Evolutionary conservation across 495 filamentous ascomycete genomes (phyloP), one percentile per base, ranked within the genome.

Genomic region (Penicillium angulare): DNA sequence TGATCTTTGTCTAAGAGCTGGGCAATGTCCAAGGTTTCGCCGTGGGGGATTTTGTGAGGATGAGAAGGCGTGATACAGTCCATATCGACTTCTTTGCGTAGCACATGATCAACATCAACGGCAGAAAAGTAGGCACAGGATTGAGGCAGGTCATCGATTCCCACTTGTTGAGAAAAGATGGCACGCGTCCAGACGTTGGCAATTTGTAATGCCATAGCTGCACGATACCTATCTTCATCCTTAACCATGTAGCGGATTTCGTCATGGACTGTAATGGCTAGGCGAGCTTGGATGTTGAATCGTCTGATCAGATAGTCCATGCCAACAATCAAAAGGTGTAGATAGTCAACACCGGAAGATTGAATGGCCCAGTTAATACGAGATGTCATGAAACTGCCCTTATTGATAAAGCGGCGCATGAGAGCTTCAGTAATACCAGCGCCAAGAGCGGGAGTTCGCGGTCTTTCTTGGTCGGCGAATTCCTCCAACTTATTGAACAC

Each of bases 341-440:
- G 81, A 69, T 99, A 99, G 69, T 99, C 93, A 10, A 97, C 93
- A 24, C 93, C 93, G 7, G 88, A 93, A 2, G 90, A 96, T 58
- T 99, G 93, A 54, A 99, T 97, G 16, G 93, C 93, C 93, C 93
- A 99, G 64, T 99, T 99, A 73, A 99, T 96, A 15, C 93, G 84
- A 27, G 88, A 93, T 2, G 95, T 95, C 74, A 99, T 87, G 71
- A 92, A 99, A 39, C 86, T 89, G 23, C 92, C 92, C 59, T 87
- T 91, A 67, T 82, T 90, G 57, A 97, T 83, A 62, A 86, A 95
- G 26, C 89, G 84, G 35, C 84, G 77, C 85, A 92, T 90, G 13
- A 99, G 74, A 0, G 93, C 93, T 65, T 97, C 92, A 0, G 93
- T 99, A 61, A 99, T 97, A 9, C 93, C 92, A 13, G 93, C 93